phyloP scores from a whole-genome alignment of 75 land plant genomes.

The Sequoia sempervirens region DNA sequence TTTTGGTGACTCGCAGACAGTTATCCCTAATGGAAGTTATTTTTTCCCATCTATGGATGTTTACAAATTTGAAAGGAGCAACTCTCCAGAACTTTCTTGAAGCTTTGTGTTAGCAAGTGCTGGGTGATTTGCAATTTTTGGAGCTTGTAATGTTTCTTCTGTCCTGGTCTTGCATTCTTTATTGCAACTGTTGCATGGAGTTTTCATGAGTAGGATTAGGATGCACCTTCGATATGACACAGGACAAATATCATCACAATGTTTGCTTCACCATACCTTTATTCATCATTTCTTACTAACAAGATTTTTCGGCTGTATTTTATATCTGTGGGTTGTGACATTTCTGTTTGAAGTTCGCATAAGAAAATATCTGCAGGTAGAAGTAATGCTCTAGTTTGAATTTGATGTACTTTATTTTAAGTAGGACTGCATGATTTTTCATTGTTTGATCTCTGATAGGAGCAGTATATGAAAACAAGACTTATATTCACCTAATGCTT shows the following conservation, averaged over 20 bases:
- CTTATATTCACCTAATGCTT: not conserved
- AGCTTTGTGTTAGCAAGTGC: not conserved
- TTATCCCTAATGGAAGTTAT: not conserved
- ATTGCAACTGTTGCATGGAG: not conserved
- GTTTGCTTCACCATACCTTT: not conserved
- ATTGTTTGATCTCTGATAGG: not conserved
- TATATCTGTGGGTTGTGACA: not conserved
- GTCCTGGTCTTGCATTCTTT: not conserved
- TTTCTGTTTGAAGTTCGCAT: not conserved
- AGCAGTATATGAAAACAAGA: not conserved
- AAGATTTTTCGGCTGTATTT: not conserved
- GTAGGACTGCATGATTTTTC: not conserved
- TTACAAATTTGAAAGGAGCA: not conserved
- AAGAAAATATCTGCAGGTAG: not conserved
- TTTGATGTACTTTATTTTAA: not conserved
- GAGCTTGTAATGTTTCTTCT: not conserved
- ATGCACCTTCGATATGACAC: not conserved
- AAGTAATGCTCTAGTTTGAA: not conserved
- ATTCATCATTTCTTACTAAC: not conserved
- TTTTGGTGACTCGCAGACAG: not conserved
- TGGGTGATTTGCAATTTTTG: not conserved
- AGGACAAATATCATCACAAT: not conserved
- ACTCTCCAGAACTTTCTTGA: not conserved
- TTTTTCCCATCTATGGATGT: not conserved
- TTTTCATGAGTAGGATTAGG: not conserved